Conservation (phyloP, 1,284 basidiomycete genomes). For the Ceratobasidium sp. region DNA sequence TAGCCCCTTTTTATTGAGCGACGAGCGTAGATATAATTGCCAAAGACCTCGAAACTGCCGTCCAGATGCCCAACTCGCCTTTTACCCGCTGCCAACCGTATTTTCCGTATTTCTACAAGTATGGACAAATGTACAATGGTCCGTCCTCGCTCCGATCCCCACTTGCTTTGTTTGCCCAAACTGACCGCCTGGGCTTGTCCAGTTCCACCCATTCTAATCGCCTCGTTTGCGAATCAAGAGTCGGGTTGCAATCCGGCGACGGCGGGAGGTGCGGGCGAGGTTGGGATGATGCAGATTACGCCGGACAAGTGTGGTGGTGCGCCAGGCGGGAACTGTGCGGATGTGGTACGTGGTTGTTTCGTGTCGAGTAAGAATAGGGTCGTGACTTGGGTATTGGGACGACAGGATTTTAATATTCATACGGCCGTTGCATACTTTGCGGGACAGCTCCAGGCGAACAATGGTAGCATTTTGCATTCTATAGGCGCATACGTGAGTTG, state of each 20-base stretch:
- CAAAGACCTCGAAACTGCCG: conserved; percentile 66
- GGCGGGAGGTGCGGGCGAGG: conserved; percentile 82
- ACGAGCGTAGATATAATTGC: conserved; percentile 59
- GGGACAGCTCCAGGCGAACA: conserved; percentile 64
- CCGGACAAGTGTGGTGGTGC: conserved; percentile 80
- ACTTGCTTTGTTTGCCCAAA: conserved; percentile 19
- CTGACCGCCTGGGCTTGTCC: not conserved
- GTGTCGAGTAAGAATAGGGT: conserved; percentile 48
- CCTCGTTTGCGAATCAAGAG: conserved; percentile 88
- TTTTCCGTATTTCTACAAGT: conserved; percentile 72
- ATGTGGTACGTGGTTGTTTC: conserved; percentile 65
- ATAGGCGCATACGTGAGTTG: conserved; percentile 86
- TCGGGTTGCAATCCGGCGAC: conserved; percentile 77
- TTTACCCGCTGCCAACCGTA: conserved; percentile 74
- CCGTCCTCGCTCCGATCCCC: conserved; percentile 53
- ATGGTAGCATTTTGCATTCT: conserved; percentile 71
- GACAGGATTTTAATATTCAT: conserved; percentile 76
- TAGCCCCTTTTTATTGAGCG: not conserved
- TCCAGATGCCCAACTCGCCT: conserved; percentile 65
- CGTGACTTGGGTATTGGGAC: not conserved
- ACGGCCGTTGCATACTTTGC: conserved; percentile 74
- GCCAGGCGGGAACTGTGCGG: conserved; percentile 73
- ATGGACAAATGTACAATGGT: conserved; percentile 67
- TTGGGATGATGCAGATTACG: conserved; percentile 88
- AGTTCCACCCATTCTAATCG: conserved; percentile 81